A percentile compares a stretch with the other conserved stretches of the same genome.
These are phyloP conservation scores for Alternaria alternata DNA, from an alignment of 2,329 filamentous ascomycete genomes.

Conservation along the genomic window DNA sequence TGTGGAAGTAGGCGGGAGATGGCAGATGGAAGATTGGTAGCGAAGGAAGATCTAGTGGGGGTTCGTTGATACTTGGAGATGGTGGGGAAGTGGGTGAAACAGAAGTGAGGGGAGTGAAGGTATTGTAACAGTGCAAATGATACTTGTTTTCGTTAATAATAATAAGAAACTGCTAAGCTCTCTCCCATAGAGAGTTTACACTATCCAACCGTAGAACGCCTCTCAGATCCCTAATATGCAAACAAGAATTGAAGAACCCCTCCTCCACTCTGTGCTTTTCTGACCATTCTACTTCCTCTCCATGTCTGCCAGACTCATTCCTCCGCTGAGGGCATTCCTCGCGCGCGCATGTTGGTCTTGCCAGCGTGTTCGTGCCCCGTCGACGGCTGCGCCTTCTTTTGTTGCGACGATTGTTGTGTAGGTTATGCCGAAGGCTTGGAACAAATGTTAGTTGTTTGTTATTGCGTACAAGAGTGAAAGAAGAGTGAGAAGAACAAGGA, in stretches of 20 bases:
- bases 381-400: constrained; percentile 45
- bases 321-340: constrained; percentile 23
- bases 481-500: neutral
- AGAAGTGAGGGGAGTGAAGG: neutral
- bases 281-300: constrained; percentile 1
- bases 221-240: neutral
- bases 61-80: neutral
- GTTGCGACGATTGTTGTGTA: constrained; percentile 46
- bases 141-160: neutral
- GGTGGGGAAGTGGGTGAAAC: neutral
- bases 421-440: constrained; percentile 37
- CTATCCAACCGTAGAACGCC: neutral
- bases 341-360: constrained; percentile 40
- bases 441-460: constrained; percentile 9
- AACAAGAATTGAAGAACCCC: neutral
- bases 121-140: neutral
- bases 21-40: neutral
- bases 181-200: neutral
- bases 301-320: constrained; percentile 12
- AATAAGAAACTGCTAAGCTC: neutral
- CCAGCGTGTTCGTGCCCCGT: constrained; percentile 45
- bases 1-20: neutral
- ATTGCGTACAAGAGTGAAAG: neutral
- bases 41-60: neutral
- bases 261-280: neutral